Evolutionary conservation across 1,284 basidiomycete species (phyloP).

Genomic region (Somion occarium): DNA sequence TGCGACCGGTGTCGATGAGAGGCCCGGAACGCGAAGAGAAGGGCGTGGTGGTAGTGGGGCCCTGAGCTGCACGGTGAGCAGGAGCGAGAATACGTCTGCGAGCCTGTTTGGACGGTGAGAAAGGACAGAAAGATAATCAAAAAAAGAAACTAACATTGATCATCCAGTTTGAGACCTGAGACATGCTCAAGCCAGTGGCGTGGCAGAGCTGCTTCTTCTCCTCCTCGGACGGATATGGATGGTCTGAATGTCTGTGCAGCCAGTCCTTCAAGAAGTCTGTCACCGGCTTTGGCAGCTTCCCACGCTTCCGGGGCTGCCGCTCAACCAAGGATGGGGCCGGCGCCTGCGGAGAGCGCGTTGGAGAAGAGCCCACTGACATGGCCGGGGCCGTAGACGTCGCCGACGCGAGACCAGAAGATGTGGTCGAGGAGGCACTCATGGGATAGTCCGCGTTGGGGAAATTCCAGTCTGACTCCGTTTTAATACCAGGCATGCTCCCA

Average conservation of each 20-base stretch:
- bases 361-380: conserved; percentile 28
- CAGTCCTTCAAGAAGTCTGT: conserved; percentile 89
- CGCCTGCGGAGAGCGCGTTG: conserved; percentile 46
- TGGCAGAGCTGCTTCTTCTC: conserved; percentile 88
- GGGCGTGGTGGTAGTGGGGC: conserved; percentile 72
- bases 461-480: conserved; percentile 38
- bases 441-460: conserved; percentile 38
- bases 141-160: conserved; percentile 63
- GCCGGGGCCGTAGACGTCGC: conserved; percentile 30
- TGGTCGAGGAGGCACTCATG: conserved; percentile 29
- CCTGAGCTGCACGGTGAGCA: conserved; percentile 65
- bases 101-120: conserved; percentile 47
- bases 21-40: conserved; percentile 36
- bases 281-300: conserved; percentile 86
- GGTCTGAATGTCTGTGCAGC: conserved; percentile 84
- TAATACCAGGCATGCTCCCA: conserved; percentile 18
- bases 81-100: conserved; percentile 78
- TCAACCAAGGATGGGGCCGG: conserved; percentile 56
- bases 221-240: conserved; percentile 87
- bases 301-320: conserved; percentile 72
- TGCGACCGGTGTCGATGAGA: conserved; percentile 28
- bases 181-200: conserved; percentile 82
- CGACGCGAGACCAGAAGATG: conserved; percentile 36
- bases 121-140: conserved; percentile 14
- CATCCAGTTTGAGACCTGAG: conserved; percentile 89